A percentile compares a stretch with the other conserved stretches of the same genome.
Conservation (phyloP, 345 rosid species). For the Euclidium syriacum region DNA sequence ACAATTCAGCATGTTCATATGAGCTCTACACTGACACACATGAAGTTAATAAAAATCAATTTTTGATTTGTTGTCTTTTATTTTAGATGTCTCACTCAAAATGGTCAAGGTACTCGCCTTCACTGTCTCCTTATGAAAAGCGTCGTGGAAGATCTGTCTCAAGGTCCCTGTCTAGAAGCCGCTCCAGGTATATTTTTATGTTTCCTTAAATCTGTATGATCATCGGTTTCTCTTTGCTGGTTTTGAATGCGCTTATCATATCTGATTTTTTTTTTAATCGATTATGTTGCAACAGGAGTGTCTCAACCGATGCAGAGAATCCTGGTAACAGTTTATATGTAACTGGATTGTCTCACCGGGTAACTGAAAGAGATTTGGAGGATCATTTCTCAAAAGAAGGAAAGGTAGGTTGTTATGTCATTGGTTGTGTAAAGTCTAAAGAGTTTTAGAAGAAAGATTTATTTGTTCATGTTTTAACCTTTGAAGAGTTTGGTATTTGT, state of each 20-base stretch:
- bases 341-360: constrained; percentile 77
- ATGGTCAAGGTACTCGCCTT: constrained; percentile 61
- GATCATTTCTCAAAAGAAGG: constrained; percentile 72
- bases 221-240: background rate
- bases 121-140: constrained; percentile 48
- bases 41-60: background rate
- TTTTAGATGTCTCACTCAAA: constrained; percentile 73
- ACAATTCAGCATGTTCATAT: background rate
- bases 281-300: constrained; percentile 42
- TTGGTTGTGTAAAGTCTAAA: background rate
- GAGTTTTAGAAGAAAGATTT: background rate
- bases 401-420: constrained; percentile 39
- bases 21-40: background rate
- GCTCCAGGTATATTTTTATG: constrained; percentile 52
- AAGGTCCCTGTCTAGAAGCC: constrained; percentile 48
- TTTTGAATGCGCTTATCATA: background rate
- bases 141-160: constrained; percentile 46
- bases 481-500: background rate
- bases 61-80: background rate
- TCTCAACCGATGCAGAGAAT: constrained; percentile 60
- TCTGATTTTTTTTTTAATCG: background rate
- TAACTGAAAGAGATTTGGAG: constrained; percentile 72
- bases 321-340: constrained; percentile 95
- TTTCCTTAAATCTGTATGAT: background rate
- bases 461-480: background rate